Percentiles rank a stretch among this genome's conserved stretches.
Evolutionary conservation across 2,329 filamentous ascomycete species (phyloP).

Genomic region (Cryphonectria radicalis): DNA sequence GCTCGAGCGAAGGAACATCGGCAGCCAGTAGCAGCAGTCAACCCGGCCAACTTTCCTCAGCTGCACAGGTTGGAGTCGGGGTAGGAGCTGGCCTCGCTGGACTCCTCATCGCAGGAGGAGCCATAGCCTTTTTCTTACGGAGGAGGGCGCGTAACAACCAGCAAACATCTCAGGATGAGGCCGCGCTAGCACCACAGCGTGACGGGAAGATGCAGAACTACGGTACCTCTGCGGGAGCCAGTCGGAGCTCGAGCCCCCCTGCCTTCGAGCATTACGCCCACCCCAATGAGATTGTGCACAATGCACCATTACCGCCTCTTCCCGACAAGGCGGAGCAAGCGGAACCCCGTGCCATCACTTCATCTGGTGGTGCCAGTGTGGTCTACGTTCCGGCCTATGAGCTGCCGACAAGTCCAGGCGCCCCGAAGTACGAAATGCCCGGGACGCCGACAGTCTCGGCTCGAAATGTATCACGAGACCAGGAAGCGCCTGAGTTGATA

Average conservation of each 20-base stretch:
- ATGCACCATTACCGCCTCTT: not conserved
- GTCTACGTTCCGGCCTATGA: constrained; percentile 7
- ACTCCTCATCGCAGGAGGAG: not conserved
- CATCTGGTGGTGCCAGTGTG: not conserved
- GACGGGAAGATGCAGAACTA: not conserved
- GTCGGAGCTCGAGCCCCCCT: not conserved
- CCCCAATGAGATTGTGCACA: not conserved
- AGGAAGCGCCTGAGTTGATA: not conserved
- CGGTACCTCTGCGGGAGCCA: not conserved
- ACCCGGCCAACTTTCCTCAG: not conserved
- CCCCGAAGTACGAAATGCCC: not conserved
- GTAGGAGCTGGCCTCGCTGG: constrained; percentile 5
- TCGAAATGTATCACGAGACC: not conserved
- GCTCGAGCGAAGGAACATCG: not conserved
- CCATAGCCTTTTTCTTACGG: not conserved
- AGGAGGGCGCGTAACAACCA: not conserved
- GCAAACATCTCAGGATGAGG: not conserved
- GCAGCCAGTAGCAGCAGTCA: not conserved
- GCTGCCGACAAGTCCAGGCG: not conserved
- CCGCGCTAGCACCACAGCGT: not conserved
- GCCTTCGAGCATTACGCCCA: not conserved
- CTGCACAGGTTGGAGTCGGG: not conserved
- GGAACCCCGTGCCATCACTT: not conserved
- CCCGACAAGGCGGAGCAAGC: not conserved
- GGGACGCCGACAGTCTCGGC: not conserved